phyloP scores from a whole-genome alignment of 352 stramenopile genomes.

The Phytopythium chamaehyphon region DNA sequence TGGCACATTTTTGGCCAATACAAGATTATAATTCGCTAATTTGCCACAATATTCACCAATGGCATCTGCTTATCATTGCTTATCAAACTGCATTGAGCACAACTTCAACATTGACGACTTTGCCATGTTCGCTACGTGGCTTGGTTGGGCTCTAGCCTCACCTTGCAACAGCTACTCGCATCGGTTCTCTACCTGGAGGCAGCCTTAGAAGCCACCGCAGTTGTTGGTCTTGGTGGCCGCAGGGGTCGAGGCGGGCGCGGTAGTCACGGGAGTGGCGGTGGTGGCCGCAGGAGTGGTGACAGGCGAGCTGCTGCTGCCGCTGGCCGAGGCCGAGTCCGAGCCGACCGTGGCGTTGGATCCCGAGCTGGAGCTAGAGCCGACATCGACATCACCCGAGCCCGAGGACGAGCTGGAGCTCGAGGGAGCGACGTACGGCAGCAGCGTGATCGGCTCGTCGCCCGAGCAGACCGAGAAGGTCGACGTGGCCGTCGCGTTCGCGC shows the following conservation, averaged over 20 bases:
- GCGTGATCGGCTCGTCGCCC: conserved; percentile 32
- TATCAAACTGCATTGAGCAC: too few relatives aligned
- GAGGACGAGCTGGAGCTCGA: neutral
- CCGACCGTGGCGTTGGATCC: neutral
- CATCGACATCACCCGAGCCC: neutral
- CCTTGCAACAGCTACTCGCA: too few relatives aligned
- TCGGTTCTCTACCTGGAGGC: too few relatives aligned
- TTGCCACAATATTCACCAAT: neutral
- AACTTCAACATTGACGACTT: neutral
- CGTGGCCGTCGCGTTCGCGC: conserved; percentile 28
- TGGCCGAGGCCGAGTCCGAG: neutral
- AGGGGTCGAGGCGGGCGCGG: conserved; percentile 2
- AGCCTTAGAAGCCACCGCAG: conserved; percentile 1
- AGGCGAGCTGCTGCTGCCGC: neutral
- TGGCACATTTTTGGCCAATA: neutral
- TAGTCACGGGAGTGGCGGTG: conserved; percentile 1
- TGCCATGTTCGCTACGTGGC: too few relatives aligned
- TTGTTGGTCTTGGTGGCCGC: neutral
- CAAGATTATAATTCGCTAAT: neutral
- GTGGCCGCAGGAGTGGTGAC: conserved; percentile 9
- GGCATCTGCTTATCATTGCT: neutral
- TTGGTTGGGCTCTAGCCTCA: too few relatives aligned
- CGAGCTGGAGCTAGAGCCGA: conserved; percentile 1
- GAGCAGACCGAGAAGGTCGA: conserved; percentile 52
- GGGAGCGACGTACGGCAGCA: conserved; percentile 37